Percentiles rank a stretch among this genome's conserved stretches.
phyloP scores from a whole-genome alignment of 805 yeast species.

The Saturnispora halmiae region DNA sequence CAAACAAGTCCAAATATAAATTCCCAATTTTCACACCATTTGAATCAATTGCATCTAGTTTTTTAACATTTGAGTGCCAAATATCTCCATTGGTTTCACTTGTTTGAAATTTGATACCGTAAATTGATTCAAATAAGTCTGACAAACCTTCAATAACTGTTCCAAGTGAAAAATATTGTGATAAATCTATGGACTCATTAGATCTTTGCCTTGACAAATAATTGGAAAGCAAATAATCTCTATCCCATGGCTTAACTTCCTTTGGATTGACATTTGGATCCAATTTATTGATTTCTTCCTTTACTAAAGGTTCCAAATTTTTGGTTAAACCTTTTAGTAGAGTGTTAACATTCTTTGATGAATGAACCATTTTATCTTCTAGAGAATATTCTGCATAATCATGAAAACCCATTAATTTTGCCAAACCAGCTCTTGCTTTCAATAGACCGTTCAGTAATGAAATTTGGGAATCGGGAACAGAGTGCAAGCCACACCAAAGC shows the following conservation, averaged over 20 bases:
- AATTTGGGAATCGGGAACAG: slow-evolving; percentile 56
- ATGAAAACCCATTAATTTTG: slow-evolving; percentile 59
- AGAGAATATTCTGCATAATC: slow-evolving; percentile 75
- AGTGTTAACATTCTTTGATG: slow-evolving; percentile 62
- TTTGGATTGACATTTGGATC: slow-evolving; percentile 32
- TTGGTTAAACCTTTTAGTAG: slow-evolving; percentile 55
- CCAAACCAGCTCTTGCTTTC: slow-evolving; percentile 57
- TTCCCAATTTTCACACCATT: slow-evolving; percentile 60
- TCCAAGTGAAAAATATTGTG: slow-evolving; percentile 73
- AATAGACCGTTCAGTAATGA: slow-evolving; percentile 48
- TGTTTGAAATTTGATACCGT: slow-evolving; percentile 71
- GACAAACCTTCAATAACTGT: slow-evolving; percentile 79
- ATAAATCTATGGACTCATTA: slow-evolving; percentile 38
- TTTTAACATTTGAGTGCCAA: slow-evolving; percentile 82
- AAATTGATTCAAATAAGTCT: slow-evolving; percentile 55
- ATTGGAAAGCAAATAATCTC: slow-evolving; percentile 47
- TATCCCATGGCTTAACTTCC: slow-evolving; percentile 80
- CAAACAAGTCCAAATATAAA: slow-evolving; percentile 81
- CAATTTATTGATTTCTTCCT: slow-evolving; percentile 42
- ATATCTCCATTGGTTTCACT: slow-evolving; percentile 69
- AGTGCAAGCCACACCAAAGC: slow-evolving; percentile 69
- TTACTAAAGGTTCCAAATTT: slow-evolving; percentile 44
- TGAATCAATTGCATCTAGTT: slow-evolving; percentile 65
- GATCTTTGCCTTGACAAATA: slow-evolving; percentile 29
- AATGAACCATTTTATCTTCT: slow-evolving; percentile 82